phyloP scores from a whole-genome alignment of 2,329 filamentous ascomycete genomes.

The Trichophyton verrucosum region DNA sequence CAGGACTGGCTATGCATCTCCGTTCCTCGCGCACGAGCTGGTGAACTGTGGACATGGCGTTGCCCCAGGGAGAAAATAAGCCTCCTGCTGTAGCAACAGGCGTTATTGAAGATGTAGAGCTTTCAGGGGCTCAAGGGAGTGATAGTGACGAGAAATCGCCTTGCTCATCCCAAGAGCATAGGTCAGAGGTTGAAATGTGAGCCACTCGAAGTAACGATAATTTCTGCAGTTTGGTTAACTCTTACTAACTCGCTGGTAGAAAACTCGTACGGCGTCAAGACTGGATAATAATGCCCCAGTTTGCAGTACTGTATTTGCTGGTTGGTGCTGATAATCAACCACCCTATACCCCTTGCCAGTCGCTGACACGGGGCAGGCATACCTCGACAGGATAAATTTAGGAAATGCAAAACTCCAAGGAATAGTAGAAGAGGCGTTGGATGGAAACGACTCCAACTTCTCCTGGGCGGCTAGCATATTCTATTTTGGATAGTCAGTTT shows the following conservation, averaged over 20 bases:
- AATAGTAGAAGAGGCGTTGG: conserved; percentile 8
- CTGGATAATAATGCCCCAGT: conserved; percentile 13
- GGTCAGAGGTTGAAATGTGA: conserved; percentile 10
- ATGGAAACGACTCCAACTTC: conserved; percentile 9
- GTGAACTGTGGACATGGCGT: neutral
- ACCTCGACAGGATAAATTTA: conserved; percentile 13
- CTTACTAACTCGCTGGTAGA: neutral
- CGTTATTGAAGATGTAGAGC: neutral
- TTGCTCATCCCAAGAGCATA: neutral
- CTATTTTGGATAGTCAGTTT: conserved; percentile 13
- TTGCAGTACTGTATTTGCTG: conserved; percentile 11
- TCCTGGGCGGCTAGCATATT: conserved; percentile 13
- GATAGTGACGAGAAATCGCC: neutral
- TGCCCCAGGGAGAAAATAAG: neutral
- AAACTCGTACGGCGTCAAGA: conserved; percentile 13
- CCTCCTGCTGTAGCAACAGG: neutral
- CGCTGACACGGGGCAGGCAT: conserved; percentile 6
- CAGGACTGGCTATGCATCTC: too few relatives aligned
- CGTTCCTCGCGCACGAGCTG: neutral
- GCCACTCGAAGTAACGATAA: neutral
- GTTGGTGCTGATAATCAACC: conserved; percentile 1
- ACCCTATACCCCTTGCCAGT: neutral
- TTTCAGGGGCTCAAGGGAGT: neutral
- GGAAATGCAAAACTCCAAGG: conserved; percentile 13
- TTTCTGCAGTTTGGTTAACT: neutral